Evolutionary conservation across 1,139 yeast genomes (phyloP).

Genomic region (Zygosaccharomyces pseudobailii): DNA sequence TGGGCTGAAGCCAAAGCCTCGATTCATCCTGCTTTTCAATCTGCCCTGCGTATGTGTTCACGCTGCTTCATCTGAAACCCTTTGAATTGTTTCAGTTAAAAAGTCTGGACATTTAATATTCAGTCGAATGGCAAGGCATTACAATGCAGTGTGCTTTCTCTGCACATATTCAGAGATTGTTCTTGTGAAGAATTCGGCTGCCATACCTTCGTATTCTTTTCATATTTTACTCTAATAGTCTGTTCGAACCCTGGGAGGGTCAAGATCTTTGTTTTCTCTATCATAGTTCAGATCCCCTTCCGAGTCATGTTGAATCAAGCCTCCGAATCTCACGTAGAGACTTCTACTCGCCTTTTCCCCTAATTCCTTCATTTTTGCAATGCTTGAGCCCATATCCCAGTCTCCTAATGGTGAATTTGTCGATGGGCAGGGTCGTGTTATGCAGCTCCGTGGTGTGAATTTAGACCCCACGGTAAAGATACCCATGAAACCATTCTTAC

Average conservation of each 20-base stretch:
- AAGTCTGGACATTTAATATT: no score
- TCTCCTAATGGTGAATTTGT: slow-evolving; percentile 49
- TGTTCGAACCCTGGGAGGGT: not conserved
- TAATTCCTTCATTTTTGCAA: not conserved
- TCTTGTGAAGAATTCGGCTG: no score
- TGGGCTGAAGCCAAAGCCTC: not conserved
- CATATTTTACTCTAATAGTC: not conserved
- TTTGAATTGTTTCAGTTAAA: no score
- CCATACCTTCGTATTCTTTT: not conserved
- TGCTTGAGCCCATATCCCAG: slow-evolving; percentile 15
- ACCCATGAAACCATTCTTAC: slow-evolving; percentile 55
- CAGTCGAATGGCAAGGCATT: no score
- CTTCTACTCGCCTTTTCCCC: not conserved
- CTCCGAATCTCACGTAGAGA: not conserved
- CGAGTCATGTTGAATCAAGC: not conserved
- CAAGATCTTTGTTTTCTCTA: not conserved
- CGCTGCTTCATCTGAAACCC: no score
- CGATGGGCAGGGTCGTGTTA: slow-evolving; percentile 55
- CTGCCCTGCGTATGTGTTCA: no score
- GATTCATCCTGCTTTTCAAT: no score
- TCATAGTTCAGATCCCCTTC: not conserved
- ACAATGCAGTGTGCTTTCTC: no score
- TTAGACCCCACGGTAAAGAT: slow-evolving; percentile 71
- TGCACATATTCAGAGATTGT: no score
- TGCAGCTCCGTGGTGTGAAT: slow-evolving; percentile 76